Conservation (phyloP, 257 asterid species). For the Solanum ossicruentum region DNA sequence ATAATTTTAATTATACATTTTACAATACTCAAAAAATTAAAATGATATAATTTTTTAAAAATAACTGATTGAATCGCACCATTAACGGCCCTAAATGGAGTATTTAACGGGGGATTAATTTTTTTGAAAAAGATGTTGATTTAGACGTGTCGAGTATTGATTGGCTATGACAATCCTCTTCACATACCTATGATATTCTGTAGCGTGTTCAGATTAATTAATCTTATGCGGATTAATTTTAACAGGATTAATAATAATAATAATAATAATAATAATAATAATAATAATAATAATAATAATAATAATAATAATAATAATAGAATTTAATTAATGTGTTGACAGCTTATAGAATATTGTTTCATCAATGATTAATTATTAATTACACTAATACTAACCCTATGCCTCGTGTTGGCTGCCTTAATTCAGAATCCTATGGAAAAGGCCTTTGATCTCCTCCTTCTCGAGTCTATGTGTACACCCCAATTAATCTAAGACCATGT, state of each 20-base stretch:
- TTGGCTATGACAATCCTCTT: background rate
- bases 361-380: conserved; percentile 24
- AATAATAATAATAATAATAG: background rate
- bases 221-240: background rate
- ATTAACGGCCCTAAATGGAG: too few relatives aligned
- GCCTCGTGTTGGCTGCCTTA: conserved; percentile 13
- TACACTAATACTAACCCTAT: background rate
- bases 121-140: too few relatives aligned
- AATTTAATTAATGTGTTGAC: background rate
- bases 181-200: background rate
- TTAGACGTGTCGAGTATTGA: background rate
- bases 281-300: background rate
- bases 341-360: background rate
- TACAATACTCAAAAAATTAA: too few relatives aligned
- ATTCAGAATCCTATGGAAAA: conserved; percentile 25
- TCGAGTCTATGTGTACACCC: background rate
- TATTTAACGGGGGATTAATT: too few relatives aligned
- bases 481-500: background rate
- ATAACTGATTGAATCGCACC: too few relatives aligned
- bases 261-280: background rate
- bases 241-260: background rate
- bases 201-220: background rate
- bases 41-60: too few relatives aligned
- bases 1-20: too few relatives aligned
- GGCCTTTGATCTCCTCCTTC: background rate